A percentile compares a stretch with the other conserved stretches of the same genome.
Conservation (phyloP, 176 grass and related monocot genomes). For the Phoenix dactylifera region DNA sequence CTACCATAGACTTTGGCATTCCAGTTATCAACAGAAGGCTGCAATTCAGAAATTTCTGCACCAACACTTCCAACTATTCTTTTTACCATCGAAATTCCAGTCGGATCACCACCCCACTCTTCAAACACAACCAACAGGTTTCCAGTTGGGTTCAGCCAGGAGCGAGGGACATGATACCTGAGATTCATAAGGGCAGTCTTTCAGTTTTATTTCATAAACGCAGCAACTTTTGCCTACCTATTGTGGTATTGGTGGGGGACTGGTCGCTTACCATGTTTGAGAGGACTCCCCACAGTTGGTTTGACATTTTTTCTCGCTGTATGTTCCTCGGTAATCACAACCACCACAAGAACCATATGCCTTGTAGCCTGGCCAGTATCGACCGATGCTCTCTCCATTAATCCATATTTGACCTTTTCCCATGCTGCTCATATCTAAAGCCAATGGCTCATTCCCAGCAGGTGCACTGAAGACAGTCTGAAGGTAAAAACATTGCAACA, state of each 20-base stretch:
- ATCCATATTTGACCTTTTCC: slow-evolving; percentile 93
- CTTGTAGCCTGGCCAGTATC: slow-evolving; percentile 71
- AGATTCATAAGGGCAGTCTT: slow-evolving; percentile 9
- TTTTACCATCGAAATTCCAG: slow-evolving; percentile 51
- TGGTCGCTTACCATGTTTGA: slow-evolving; percentile 59
- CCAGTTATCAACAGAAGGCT: no score
- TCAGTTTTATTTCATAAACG: no score
- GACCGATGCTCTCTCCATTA: slow-evolving; percentile 65
- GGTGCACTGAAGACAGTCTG: slow-evolving; percentile 80
- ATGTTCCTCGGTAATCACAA: slow-evolving; percentile 69
- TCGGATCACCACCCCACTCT: slow-evolving; percentile 74
- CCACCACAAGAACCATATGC: slow-evolving; percentile 46
- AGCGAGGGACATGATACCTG: slow-evolving; percentile 85
- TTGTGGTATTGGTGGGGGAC: no score
- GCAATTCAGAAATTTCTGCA: no score
- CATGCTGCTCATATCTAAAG: slow-evolving; percentile 94
- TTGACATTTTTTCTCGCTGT: slow-evolving; percentile 48
- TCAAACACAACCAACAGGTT: slow-evolving; percentile 79
- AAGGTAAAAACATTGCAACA: background rate
- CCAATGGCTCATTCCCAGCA: slow-evolving; percentile 55
- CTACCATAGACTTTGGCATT: no score
- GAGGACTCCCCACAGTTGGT: slow-evolving; percentile 59
- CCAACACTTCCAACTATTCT: slow-evolving; percentile 33
- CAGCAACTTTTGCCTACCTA: no score
- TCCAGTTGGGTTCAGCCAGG: slow-evolving; percentile 63